These are phyloP conservation scores for Backusella tarrabulga DNA, from an alignment of 192 early-diverging fungal species.

Conservation along the genomic window DNA sequence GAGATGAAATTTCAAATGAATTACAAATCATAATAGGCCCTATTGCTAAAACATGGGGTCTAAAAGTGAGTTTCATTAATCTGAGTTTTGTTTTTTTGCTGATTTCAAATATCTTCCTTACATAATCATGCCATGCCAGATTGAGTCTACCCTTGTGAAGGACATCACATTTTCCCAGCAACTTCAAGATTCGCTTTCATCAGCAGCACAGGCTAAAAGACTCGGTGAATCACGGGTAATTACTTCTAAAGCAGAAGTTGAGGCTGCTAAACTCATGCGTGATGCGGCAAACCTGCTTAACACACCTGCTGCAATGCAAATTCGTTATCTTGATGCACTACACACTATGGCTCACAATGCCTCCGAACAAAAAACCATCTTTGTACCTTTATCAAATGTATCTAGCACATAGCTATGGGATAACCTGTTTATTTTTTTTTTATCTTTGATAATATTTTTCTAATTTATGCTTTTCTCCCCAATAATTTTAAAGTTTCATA, in stretches of 20 bases:
- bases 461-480: background rate
- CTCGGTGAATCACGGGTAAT: slow-evolving; percentile 90
- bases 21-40: slow-evolving; percentile 83
- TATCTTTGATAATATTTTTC: background rate
- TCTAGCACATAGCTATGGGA: background rate
- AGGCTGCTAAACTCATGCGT: slow-evolving; percentile 82
- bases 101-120: background rate
- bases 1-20: slow-evolving; percentile 79
- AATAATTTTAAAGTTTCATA: slow-evolving; percentile 3
- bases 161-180: slow-evolving; percentile 76
- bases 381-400: slow-evolving; percentile 47
- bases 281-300: slow-evolving; percentile 89
- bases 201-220: slow-evolving; percentile 84
- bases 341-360: slow-evolving; percentile 66
- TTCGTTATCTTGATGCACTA: slow-evolving; percentile 87
- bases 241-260: slow-evolving; percentile 76
- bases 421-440: background rate
- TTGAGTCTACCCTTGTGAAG: slow-evolving; percentile 84
- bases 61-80: slow-evolving; percentile 48
- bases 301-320: slow-evolving; percentile 67
- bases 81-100: background rate
- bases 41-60: slow-evolving; percentile 78
- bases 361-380: slow-evolving; percentile 69
- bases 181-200: slow-evolving; percentile 78
- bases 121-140: slow-evolving; percentile 21